Base-by-base conservation (phyloP, 1,139 yeast species). In the Blastobotrys malaysiensis region DNA sequence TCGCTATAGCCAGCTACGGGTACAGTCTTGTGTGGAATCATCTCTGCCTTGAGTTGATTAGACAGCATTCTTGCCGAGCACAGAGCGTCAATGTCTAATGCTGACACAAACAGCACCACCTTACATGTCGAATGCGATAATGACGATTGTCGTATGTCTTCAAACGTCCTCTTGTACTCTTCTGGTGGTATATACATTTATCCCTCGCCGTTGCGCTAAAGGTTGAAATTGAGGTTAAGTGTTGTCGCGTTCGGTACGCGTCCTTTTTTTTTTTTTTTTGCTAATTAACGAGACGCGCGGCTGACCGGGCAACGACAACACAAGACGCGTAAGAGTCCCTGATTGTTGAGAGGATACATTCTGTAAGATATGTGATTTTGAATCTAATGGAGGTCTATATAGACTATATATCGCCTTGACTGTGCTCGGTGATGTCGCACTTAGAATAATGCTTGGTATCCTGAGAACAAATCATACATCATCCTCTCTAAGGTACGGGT, bases 1-100 rank as follows among this genome's bases (percentile, higher is more conserved):
- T 91, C 97, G 9, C 84, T 73, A 65, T 89, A 93, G 1, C 99
- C 99, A 18, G 89, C 91, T n/a, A 93, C 91, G 0, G 99, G 99
- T 11, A 90, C 83, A 53, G 90, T 75, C 68, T 93, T 96, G 67
- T 86, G 88, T 59, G 91, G 96, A 14, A 93, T 83, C 65, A 91
- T 76, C 64, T 89, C 95, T 59, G 86, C 84, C 69, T 88, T 85
- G 58, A 93, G 76, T 54, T 89, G 73, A 49, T 78, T 71, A 39
- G 93, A 77, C 31, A 93, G 73, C 67, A 90, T 86, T 66, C 83
- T 86, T 46, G 96, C 83, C 0, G 96, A 88, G 73, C 98, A 93
- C 24, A 95, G 74, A 46, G 98, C 90, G 73, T 95, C 99, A 46
- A 93, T 85, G 69, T 87, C 89, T 62, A 91, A 76, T 70, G 97